Conservation (phyloP, 768 basidiomycete species). For the Termitomyces sp. region DNA sequence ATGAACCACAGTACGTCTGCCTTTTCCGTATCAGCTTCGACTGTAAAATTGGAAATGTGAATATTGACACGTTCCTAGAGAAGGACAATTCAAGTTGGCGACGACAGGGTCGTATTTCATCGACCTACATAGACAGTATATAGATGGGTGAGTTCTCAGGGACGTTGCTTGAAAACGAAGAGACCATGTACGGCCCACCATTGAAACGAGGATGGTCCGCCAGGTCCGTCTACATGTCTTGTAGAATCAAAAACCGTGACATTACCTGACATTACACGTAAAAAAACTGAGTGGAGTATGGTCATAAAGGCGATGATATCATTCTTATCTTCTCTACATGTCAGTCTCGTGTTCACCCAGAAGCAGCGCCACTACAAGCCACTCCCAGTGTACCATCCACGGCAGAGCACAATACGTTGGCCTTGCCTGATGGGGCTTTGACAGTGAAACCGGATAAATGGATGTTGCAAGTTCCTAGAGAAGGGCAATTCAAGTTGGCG, state of each 20-base stretch:
- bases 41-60: slow-evolving; percentile 17
- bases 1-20: slow-evolving; percentile 22
- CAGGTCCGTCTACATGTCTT: too few species aligned
- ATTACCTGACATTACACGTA: too few species aligned
- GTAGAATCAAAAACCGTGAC: too few species aligned
- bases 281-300: too few species aligned
- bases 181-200: too few species aligned
- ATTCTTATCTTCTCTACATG: too few species aligned
- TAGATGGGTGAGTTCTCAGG: too few species aligned
- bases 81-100: slow-evolving; percentile 26
- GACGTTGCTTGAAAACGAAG: too few species aligned
- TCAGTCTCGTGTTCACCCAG: too few species aligned
- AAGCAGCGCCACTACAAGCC: slow-evolving; percentile 23
- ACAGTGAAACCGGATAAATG: slow-evolving; percentile 20
- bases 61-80: slow-evolving; percentile 23
- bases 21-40: slow-evolving; percentile 22
- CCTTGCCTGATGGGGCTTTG: slow-evolving; percentile 22
- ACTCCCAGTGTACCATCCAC: slow-evolving; percentile 23
- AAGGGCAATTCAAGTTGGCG: slow-evolving; percentile 26
- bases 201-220: too few species aligned
- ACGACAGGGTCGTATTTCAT: slow-evolving; percentile 21
- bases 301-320: too few species aligned
- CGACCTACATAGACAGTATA: slow-evolving; percentile 18
- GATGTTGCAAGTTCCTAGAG: slow-evolving; percentile 22
- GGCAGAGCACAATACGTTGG: slow-evolving; percentile 21